These are phyloP conservation scores for Candida suzukii DNA, from an alignment of 805 yeast genomes.

Conservation along the genomic window DNA sequence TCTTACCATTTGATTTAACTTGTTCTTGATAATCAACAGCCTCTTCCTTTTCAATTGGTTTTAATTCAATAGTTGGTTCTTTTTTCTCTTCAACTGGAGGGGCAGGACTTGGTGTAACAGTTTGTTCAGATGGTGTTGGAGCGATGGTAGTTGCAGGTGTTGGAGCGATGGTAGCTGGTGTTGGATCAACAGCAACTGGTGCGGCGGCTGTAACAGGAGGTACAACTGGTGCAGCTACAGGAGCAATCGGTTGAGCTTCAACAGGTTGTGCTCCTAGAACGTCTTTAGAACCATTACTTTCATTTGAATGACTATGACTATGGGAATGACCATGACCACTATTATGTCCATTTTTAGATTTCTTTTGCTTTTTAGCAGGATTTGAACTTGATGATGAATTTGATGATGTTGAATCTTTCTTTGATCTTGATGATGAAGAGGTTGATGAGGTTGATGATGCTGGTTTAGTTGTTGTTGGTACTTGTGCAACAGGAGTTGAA, in stretches of 20 bases:
- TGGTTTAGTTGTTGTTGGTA: background rate
- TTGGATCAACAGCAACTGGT: background rate
- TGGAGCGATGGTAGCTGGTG: background rate
- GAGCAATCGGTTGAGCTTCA: no score
- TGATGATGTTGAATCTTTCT: background rate
- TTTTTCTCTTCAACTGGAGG: constrained; percentile 3
- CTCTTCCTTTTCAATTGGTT: constrained; percentile 26
- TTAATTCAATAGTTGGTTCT: constrained; percentile 18
- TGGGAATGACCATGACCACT: background rate
- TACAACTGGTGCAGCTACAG: no score
- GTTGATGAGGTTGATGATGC: constrained; percentile 5
- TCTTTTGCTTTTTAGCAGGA: constrained; percentile 1
- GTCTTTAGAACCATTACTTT: background rate
- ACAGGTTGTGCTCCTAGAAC: no score
- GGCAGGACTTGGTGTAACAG: constrained; percentile 1
- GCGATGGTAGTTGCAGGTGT: background rate
- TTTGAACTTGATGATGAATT: constrained; percentile 1
- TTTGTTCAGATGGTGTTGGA: constrained; percentile 1
- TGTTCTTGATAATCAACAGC: constrained; percentile 13
- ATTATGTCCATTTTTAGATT: constrained; percentile 2
- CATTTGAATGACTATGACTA: background rate
- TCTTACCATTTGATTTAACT: constrained; percentile 8
- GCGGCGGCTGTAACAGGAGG: background rate
- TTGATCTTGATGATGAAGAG: constrained; percentile 2
- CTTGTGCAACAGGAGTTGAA: constrained; percentile 2